These are phyloP conservation scores for Populus davidiana DNA, from an alignment of 345 rosid species.

Conservation along the genomic window DNA sequence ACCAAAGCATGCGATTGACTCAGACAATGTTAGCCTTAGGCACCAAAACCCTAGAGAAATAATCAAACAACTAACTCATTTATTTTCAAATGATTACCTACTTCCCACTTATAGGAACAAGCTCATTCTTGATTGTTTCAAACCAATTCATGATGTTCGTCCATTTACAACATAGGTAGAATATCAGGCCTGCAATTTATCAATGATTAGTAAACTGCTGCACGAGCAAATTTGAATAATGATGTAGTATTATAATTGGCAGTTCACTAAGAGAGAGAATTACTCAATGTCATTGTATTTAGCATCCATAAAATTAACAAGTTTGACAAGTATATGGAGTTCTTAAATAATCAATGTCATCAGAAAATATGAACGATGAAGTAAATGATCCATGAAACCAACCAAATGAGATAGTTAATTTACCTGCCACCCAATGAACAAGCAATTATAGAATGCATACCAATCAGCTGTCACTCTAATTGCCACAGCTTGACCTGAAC, in stretches of 20 bases:
- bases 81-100: not conserved
- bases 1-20: not conserved
- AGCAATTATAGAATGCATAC: constrained; percentile 31
- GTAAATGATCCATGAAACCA: too few relatives aligned
- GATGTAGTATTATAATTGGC: not conserved
- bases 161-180: not conserved
- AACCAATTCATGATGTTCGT: not conserved
- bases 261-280: too few relatives aligned
- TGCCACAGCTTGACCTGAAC: constrained; percentile 41
- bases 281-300: not conserved
- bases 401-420: not conserved
- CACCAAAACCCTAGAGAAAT: not conserved
- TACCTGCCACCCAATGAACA: constrained; percentile 17
- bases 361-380: too few relatives aligned
- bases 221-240: not conserved
- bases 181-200: not conserved
- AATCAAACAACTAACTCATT: not conserved
- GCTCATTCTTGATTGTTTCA: not conserved
- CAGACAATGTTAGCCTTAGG: not conserved
- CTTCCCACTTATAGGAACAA: not conserved
- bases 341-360: not conserved
- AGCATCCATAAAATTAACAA: too few relatives aligned
- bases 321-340: too few relatives aligned
- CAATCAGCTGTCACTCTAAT: too few relatives aligned
- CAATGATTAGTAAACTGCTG: not conserved